Percentiles rank a stretch among this genome's conserved stretches.
phyloP scores from a whole-genome alignment of 192 early-diverging fungal species.

The Blastocladiella britannica region DNA sequence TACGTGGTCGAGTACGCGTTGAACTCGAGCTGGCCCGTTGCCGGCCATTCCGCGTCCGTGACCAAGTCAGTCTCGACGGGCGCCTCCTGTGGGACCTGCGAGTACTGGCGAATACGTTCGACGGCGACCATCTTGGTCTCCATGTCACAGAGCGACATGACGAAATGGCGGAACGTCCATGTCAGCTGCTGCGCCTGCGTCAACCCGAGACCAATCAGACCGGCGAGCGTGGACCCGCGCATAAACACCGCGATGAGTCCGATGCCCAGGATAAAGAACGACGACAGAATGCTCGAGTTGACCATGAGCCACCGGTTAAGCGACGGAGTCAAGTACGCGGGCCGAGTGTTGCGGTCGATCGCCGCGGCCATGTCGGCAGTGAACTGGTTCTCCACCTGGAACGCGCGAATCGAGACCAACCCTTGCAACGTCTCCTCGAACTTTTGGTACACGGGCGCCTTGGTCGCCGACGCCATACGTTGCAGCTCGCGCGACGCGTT shows the following conservation, averaged over 20 bases:
- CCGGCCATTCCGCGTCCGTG: slow-evolving; percentile 33
- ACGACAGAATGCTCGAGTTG: slow-evolving; percentile 55
- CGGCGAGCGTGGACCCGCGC: slow-evolving; percentile 13
- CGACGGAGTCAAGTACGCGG: slow-evolving; percentile 70
- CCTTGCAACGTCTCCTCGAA: slow-evolving; percentile 64
- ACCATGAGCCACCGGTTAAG: slow-evolving; percentile 73
- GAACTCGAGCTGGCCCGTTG: slow-evolving; percentile 43
- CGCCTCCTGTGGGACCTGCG: slow-evolving; percentile 59
- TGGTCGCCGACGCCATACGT: slow-evolving; percentile 56
- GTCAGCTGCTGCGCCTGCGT: slow-evolving; percentile 70
- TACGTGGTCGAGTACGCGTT: slow-evolving; percentile 51
- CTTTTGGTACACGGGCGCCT: slow-evolving; percentile 55
- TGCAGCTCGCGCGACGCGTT: slow-evolving; percentile 69
- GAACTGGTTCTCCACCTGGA: slow-evolving; percentile 46
- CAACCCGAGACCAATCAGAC: slow-evolving; percentile 16
- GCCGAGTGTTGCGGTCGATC: slow-evolving; percentile 64
- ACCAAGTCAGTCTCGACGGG: slow-evolving; percentile 25
- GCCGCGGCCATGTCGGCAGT: slow-evolving; percentile 31
- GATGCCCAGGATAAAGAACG: slow-evolving; percentile 55
- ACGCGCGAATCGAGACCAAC: slow-evolving; percentile 66
- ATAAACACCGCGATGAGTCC: slow-evolving; percentile 48
- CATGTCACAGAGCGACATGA: slow-evolving; percentile 16
- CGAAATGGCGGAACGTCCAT: slow-evolving; percentile 14
- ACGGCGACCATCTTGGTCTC: slow-evolving; percentile 39
- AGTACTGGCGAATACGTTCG: slow-evolving; percentile 71